Evolutionary conservation across 805 yeast species (phyloP).

Genomic region (Clavispora vitiphila): DNA sequence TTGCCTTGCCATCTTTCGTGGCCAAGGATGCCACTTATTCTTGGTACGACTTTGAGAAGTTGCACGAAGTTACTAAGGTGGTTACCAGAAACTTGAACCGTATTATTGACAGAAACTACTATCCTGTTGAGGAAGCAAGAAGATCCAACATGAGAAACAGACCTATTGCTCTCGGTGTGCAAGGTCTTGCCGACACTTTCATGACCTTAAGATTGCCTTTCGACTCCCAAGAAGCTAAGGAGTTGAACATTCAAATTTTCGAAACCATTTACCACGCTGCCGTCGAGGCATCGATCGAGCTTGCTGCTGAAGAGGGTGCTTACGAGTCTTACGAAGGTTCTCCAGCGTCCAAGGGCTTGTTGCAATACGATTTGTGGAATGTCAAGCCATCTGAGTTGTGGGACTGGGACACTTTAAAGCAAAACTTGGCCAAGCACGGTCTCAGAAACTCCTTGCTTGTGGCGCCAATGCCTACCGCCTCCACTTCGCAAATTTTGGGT

Average conservation of each 20-base stretch:
- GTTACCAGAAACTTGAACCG: slow-evolving; percentile 52
- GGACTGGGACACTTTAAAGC: slow-evolving; percentile 56
- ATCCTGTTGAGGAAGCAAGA: slow-evolving; percentile 53
- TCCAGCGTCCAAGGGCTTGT: slow-evolving; percentile 53
- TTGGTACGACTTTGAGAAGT: slow-evolving; percentile 52
- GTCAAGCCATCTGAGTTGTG: slow-evolving; percentile 54
- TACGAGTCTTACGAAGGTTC: slow-evolving; percentile 51
- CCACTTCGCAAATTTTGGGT: slow-evolving; percentile 59
- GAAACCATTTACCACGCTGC: slow-evolving; percentile 61
- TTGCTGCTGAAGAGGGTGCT: slow-evolving; percentile 47
- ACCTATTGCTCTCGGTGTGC: slow-evolving; percentile 62
- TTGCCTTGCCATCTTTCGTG: slow-evolving; percentile 54
- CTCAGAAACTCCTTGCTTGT: slow-evolving; percentile 55
- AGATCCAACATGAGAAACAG: slow-evolving; percentile 53
- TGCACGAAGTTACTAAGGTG: slow-evolving; percentile 51
- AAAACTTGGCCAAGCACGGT: slow-evolving; percentile 44
- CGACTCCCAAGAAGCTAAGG: slow-evolving; percentile 53
- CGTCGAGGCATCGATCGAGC: slow-evolving; percentile 52
- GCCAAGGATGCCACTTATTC: slow-evolving; percentile 36
- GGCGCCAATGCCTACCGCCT: slow-evolving; percentile 68
- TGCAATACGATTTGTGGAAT: slow-evolving; percentile 56
- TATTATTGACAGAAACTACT: slow-evolving; percentile 51
- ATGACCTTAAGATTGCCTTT: slow-evolving; percentile 53
- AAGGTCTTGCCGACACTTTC: slow-evolving; percentile 58
- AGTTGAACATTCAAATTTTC: slow-evolving; percentile 53